Evolutionary conservation across 768 basidiomycete species (phyloP), one percentile per base, ranked within the genome.

Genomic region (Mycena filopes): DNA sequence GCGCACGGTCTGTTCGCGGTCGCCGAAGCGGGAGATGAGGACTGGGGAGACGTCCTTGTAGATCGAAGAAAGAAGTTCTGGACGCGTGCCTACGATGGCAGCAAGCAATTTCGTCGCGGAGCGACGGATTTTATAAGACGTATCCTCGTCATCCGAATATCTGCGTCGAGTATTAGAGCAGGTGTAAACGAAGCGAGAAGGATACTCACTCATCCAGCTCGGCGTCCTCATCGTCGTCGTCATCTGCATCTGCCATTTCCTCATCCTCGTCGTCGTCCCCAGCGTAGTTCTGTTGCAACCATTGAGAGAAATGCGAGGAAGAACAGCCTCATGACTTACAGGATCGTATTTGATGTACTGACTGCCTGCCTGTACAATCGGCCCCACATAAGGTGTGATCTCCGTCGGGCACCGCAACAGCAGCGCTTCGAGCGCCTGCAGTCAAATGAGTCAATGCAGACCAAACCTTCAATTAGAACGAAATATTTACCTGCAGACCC

Each of bases 101-200:
- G 90, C 81, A 18, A 99, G 84, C 4, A 99, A 82, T 75, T 98
- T 98, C 20, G 96, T 95, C 9, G 98, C 91, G 9, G 94, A 91
- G 47, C 98, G 89, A 68, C 98, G 91, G 61, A 98, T 94, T 78
- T 98, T 98, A 86, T 98, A 99, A 0, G 97, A 98, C 13, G 93
- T 94, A 73, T 99, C 98, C 76, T 99, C 98, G 62, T 99, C 98
- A 71, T 99, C 98, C 8, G 95, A 95, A 76, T 98, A 98, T 67
- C 94, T 96, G 68, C 28, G 12, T 55, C 40, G 26, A 31, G 57
- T 71, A 74, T 36, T 46, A 43, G 36, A 61, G 45, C 57, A 31
- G 29, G 47, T 28, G 49, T 28, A 18, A 42, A 51, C 16, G 55
- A 67, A 26, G 11, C 3, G 33, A 40, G 40, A 26, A 68, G 42